A percentile compares a stretch with the other conserved stretches of the same genome.
These are phyloP conservation scores for Tulasnella sp. DNA, from an alignment of 768 basidiomycete genomes.

Conservation along the genomic window DNA sequence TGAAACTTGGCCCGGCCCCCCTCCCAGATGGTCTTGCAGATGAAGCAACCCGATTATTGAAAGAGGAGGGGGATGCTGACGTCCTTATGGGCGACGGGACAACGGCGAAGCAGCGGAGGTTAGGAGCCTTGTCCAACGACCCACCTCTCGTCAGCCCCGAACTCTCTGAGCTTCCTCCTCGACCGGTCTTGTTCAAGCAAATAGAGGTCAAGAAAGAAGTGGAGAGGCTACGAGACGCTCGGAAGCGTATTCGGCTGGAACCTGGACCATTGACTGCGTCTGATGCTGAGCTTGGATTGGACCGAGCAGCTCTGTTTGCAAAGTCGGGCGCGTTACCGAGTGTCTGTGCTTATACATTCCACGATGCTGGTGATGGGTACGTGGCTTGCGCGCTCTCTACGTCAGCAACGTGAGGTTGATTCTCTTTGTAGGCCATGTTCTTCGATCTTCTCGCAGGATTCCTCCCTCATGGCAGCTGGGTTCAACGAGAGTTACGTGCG, in stretches of 20 bases:
- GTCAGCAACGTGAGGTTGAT: neutral
- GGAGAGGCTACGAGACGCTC: constrained; percentile 74
- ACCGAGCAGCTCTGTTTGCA: constrained; percentile 12
- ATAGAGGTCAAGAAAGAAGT: constrained; percentile 89
- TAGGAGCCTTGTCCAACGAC: constrained; percentile 54
- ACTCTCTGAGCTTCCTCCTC: constrained; percentile 66
- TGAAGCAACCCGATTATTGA: constrained; percentile 70
- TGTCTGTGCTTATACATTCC: constrained; percentile 89
- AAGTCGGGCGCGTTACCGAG: constrained; percentile 67
- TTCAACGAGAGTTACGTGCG: constrained; percentile 94
- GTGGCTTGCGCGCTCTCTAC: constrained; percentile 27
- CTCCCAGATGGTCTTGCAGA: constrained; percentile 68
- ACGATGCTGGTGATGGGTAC: constrained; percentile 92
- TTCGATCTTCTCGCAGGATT: constrained; percentile 82
- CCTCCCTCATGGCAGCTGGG: constrained; percentile 86
- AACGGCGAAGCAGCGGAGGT: constrained; percentile 28
- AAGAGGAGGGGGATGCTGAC: constrained; percentile 50
- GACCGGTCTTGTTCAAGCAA: constrained; percentile 73
- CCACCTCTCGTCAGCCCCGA: constrained; percentile 43
- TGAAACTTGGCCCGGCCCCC: constrained; percentile 81
- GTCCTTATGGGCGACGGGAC: constrained; percentile 14
- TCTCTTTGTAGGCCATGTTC: constrained; percentile 58
- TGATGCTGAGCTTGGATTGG: constrained; percentile 14
- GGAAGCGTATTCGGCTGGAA: constrained; percentile 87
- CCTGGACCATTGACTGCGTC: constrained; percentile 48